phyloP scores from a whole-genome alignment of 1,139 yeast genomes.

The Lodderomyces oxycetoniae region DNA sequence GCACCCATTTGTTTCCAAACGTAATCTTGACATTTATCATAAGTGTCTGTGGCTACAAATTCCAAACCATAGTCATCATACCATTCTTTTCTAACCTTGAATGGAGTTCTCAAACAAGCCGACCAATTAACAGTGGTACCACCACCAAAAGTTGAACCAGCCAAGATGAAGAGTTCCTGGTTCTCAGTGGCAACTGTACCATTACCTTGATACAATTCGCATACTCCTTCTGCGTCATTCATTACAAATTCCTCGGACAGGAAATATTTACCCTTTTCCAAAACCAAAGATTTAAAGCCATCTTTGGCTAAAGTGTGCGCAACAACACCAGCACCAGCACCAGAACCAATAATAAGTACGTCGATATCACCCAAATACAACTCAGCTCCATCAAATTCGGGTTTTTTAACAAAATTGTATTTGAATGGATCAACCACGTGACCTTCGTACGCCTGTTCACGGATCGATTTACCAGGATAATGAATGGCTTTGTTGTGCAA shows the following conservation, averaged over 20 bases:
- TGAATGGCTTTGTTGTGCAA: conserved; percentile 34
- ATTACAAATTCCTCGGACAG: conserved; percentile 33
- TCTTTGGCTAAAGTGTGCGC: conserved; percentile 46
- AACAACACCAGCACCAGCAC: conserved; percentile 56
- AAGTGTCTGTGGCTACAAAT: conserved; percentile 44
- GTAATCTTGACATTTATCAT: conserved; percentile 45
- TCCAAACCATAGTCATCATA: conserved; percentile 44
- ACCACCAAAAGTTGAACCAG: conserved; percentile 59
- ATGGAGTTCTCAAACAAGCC: conserved; percentile 53
- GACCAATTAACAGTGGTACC: conserved; percentile 62
- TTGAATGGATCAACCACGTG: conserved; percentile 24
- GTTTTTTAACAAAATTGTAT: conserved; percentile 32
- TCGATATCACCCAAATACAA: conserved; percentile 37
- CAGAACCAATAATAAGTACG: conserved; percentile 53
- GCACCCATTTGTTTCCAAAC: conserved; percentile 54
- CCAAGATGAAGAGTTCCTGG: conserved; percentile 40
- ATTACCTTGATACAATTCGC: conserved; percentile 36
- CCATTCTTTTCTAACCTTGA: conserved; percentile 54
- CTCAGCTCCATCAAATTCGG: conserved; percentile 26
- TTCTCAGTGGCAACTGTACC: conserved; percentile 33
- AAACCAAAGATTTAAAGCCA: conserved; percentile 44
- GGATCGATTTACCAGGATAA: conserved; percentile 29
- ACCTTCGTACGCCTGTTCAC: conserved; percentile 28
- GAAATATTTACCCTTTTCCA: conserved; percentile 52
- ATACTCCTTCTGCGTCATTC: conserved; percentile 36